phyloP scores from a whole-genome alignment of 495 filamentous ascomycete genomes.

The Hypomontagnella submonticulosa region DNA sequence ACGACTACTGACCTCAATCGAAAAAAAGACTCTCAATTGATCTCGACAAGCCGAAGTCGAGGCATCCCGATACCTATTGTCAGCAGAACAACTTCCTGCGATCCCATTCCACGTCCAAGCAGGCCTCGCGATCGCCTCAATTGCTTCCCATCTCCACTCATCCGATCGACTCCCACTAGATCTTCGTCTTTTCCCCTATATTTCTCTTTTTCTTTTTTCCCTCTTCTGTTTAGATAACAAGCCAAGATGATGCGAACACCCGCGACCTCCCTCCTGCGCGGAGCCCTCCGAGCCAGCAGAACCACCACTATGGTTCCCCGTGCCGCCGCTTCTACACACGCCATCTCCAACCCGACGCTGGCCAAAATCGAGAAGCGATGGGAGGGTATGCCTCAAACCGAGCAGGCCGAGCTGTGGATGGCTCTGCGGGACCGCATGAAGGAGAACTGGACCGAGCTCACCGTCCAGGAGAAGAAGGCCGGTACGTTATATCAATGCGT shows the following conservation, averaged over 20 bases:
- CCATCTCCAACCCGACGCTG: slow-evolving; percentile 96
- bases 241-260: slow-evolving; percentile 56
- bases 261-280: slow-evolving; percentile 53
- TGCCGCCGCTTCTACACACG: slow-evolving; percentile 78
- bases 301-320: slow-evolving; percentile 61
- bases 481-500: slow-evolving; percentile 71
- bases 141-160: slow-evolving; percentile 57
- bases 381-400: slow-evolving; percentile 95
- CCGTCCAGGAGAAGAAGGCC: slow-evolving; percentile 96
- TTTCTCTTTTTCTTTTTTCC: slow-evolving; percentile 8
- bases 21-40: slow-evolving; percentile 48
- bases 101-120: slow-evolving; percentile 39
- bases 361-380: slow-evolving; percentile 99
- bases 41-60: slow-evolving; percentile 19
- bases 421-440: slow-evolving; percentile 97
- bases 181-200: slow-evolving; percentile 1
- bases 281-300: slow-evolving; percentile 55
- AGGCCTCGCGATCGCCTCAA: slow-evolving; percentile 49
- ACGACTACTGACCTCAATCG: slow-evolving; percentile 39
- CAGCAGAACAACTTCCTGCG: slow-evolving; percentile 45
- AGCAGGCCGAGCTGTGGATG: slow-evolving; percentile 99
- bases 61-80: slow-evolving; percentile 43
- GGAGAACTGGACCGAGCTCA: slow-evolving; percentile 94
- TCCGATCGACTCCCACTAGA: slow-evolving; percentile 39
- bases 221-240: slow-evolving; percentile 5